phyloP scores from a whole-genome alignment of 2,329 filamentous ascomycete genomes.

The Aspergillus terreus region DNA sequence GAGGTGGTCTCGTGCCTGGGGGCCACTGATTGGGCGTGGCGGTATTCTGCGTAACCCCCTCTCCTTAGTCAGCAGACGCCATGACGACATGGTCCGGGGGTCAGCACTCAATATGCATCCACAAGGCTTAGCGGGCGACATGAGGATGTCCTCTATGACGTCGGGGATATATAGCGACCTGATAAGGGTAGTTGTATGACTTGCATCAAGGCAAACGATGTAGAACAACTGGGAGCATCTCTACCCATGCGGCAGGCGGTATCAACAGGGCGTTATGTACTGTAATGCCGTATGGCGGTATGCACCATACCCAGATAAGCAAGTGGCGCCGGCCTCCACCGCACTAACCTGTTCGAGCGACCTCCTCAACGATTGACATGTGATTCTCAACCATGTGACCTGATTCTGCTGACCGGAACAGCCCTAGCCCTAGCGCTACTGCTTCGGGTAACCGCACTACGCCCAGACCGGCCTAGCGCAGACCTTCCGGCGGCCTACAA shows the following conservation, averaged over 20 bases:
- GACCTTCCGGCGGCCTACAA: constrained; percentile 16
- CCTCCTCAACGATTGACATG: constrained; percentile 13
- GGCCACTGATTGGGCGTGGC: constrained; percentile 6
- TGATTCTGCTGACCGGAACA: not conserved
- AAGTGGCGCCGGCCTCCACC: not conserved
- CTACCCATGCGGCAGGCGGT: too few relatives aligned
- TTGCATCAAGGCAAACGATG: too few relatives aligned
- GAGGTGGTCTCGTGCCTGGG: constrained; percentile 9
- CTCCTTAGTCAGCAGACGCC: not conserved
- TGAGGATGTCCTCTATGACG: too few relatives aligned
- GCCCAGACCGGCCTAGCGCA: constrained; percentile 23
- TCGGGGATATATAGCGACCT: too few relatives aligned
- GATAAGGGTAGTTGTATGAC: too few relatives aligned
- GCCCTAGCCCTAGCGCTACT: constrained; percentile 17
- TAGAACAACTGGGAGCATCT: too few relatives aligned
- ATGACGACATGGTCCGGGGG: not conserved
- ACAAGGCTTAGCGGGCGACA: too few relatives aligned
- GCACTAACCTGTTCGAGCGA: constrained; percentile 1
- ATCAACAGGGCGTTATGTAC: too few relatives aligned
- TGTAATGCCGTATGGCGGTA: not conserved
- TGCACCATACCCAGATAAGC: not conserved
- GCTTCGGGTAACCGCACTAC: constrained; percentile 12
- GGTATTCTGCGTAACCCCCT: not conserved
- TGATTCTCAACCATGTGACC: constrained; percentile 16
- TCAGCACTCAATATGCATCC: not conserved